Evolutionary conservation across 192 early-diverging fungal genomes (phyloP), one percentile per base, ranked within the genome.

Genomic region (Jimgerdemannia lactiflua): DNA sequence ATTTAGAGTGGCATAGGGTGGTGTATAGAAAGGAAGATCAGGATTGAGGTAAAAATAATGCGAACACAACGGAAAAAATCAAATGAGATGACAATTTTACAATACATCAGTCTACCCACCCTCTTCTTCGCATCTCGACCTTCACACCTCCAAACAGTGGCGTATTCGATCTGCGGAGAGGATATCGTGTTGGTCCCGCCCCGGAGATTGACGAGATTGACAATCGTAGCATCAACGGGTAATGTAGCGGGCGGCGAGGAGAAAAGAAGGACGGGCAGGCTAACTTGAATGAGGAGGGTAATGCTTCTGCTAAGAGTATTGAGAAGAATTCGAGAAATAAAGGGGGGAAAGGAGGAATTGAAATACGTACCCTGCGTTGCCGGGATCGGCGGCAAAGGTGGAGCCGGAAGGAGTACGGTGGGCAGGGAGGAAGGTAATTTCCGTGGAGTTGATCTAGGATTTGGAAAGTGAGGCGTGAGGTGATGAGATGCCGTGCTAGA

Each of bases 211-310:
- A 86, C 79, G 9, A 70, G 66, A 7, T 69, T 42, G 69, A 18
- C 20, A 14, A 66, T 65, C 18, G 69, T 43, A 19, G 65, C 17
- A 19, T 19, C 49, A 20, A 76, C 9, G 4, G 41, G 20, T 40
- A n/a, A 41, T 19, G 29, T 41, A 41, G 72, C 44, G 11, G 75
- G 42, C n/a, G 73, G 49, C 3, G 77, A 43, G 9, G 77, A 43
- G 67, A 83, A 85, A 6, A 84, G 40, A n/a, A 84, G 49, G 3
- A 78, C 67, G 4, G 84, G 83, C n/a, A 84, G 70, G 1, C 75
- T 49, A 10, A 76, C 65, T 39, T 84, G 82, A 49, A 84, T 81
- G 49, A 84, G 66, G 43, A 84, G 71, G 4, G 81, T 73, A 49
- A 84, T 83, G 39, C 74, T 75, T 43, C 74, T 75, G 64, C 19